A percentile compares a stretch with the other conserved stretches of the same genome.
These are phyloP conservation scores for Wallemia mellicola DNA, from an alignment of 1,284 basidiomycete genomes.

Conservation along the genomic window DNA sequence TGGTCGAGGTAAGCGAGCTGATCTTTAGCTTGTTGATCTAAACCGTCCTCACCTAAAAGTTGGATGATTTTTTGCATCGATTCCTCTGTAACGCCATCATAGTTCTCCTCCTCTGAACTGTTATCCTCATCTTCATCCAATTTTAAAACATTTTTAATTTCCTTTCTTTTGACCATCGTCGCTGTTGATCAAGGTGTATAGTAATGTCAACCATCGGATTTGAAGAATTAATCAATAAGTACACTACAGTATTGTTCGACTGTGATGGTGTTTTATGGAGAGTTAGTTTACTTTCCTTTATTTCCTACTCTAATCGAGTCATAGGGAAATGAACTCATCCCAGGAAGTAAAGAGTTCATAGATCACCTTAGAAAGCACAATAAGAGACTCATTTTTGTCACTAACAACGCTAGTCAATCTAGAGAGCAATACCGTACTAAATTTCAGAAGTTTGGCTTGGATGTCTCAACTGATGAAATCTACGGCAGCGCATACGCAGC, in stretches of 20 bases:
- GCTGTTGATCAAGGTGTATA: neutral
- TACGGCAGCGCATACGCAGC: constrained; percentile 84
- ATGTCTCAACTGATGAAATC: constrained; percentile 74
- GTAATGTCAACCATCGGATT: neutral
- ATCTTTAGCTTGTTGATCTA: neutral
- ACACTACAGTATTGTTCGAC: constrained; percentile 82
- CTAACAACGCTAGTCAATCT: constrained; percentile 93
- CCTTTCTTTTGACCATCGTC: neutral
- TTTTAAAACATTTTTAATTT: neutral
- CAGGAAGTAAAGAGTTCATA: constrained; percentile 30
- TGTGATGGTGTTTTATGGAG: constrained; percentile 45
- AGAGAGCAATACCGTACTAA: constrained; percentile 59
- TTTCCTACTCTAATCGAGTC: neutral
- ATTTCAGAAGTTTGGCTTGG: constrained; percentile 63
- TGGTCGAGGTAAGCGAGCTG: neutral
- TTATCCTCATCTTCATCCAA: neutral
- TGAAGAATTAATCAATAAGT: constrained; percentile 25
- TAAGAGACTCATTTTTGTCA: constrained; percentile 77
- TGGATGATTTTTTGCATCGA: neutral
- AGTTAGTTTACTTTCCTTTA: constrained; percentile 9
- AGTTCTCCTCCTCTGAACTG: neutral
- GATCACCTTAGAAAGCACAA: constrained; percentile 21
- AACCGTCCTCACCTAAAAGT: neutral
- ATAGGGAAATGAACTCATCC: constrained; percentile 24
- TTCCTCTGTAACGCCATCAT: neutral